Percentiles rank a stretch among this genome's conserved stretches.
These are phyloP conservation scores for Anthracocystis panici-leucophaei DNA, from an alignment of 1,284 basidiomycete genomes.

Conservation along the genomic window DNA sequence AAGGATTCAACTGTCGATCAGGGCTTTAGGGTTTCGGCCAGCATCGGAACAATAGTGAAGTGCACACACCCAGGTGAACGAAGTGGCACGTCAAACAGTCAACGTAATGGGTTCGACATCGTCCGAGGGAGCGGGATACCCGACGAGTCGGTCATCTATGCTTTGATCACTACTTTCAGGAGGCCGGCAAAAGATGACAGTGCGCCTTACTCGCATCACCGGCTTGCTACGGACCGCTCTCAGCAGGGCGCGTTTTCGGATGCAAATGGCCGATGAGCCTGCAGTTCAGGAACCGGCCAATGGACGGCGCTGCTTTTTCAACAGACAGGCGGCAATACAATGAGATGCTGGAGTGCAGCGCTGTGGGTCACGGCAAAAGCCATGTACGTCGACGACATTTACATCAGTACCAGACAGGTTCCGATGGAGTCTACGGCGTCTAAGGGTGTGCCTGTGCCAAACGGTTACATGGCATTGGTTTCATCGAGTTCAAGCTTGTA, in stretches of 20 bases:
- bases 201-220: not conserved
- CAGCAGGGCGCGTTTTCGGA: not conserved
- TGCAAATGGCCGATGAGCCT: not conserved
- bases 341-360: not conserved
- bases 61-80: not conserved
- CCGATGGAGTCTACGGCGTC: not conserved
- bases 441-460: not conserved
- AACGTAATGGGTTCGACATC: not conserved
- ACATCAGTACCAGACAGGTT: not conserved
- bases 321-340: conserved; percentile 1
- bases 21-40: not conserved
- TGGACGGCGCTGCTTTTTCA: not conserved
- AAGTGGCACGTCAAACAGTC: conserved; percentile 1
- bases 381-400: conserved; percentile 17
- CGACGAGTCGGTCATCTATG: not conserved
- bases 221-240: not conserved
- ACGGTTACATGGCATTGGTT: not conserved
- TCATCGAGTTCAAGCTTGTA: not conserved
- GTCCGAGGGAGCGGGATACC: not conserved
- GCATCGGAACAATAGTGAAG: not conserved
- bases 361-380: not conserved
- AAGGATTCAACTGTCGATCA: no score
- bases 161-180: not conserved
- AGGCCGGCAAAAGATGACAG: not conserved
- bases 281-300: conserved; percentile 3